A percentile compares a stretch with the other conserved stretches of the same genome.
Evolutionary conservation across 2,329 filamentous ascomycete species (phyloP).

Genomic region (Chaetomiaceae sp.): DNA sequence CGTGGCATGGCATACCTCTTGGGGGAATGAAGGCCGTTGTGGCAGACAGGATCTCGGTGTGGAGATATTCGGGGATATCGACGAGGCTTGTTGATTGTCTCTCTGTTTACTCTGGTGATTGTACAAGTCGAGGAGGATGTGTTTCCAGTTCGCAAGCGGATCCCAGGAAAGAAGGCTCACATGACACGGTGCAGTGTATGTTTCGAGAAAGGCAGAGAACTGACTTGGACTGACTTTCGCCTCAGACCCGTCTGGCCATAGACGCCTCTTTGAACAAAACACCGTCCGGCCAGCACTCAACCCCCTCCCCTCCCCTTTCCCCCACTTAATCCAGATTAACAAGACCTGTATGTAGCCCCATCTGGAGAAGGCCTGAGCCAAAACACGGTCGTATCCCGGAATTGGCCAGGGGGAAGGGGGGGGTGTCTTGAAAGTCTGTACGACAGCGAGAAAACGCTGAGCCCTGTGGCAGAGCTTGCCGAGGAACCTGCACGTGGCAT

Average conservation of each 20-base stretch:
- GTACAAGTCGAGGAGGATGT: no score
- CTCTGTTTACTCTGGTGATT: no score
- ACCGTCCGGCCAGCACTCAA: background rate
- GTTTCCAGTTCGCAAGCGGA: no score
- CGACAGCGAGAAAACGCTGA: conserved; percentile 12
- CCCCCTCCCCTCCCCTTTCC: background rate
- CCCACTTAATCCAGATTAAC: background rate
- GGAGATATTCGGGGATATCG: no score
- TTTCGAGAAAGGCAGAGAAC: background rate
- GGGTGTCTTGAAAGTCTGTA: conserved; percentile 8
- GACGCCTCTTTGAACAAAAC: conserved; percentile 5
- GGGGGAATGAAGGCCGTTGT: no score
- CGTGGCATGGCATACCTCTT: no score
- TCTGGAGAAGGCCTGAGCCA: background rate
- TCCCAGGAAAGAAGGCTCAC: background rate
- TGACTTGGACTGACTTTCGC: background rate
- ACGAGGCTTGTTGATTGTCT: no score
- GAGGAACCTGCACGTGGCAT: conserved; percentile 24
- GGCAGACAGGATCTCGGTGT: no score
- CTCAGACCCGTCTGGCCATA: background rate
- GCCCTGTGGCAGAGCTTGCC: conserved; percentile 15
- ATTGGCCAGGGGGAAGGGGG: background rate
- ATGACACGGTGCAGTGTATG: background rate
- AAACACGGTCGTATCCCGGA: conserved; percentile 2
- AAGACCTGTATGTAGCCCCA: background rate